These are phyloP conservation scores for Pyricularia grisea DNA, from an alignment of 2,329 filamentous ascomycete species.

Conservation along the genomic window DNA sequence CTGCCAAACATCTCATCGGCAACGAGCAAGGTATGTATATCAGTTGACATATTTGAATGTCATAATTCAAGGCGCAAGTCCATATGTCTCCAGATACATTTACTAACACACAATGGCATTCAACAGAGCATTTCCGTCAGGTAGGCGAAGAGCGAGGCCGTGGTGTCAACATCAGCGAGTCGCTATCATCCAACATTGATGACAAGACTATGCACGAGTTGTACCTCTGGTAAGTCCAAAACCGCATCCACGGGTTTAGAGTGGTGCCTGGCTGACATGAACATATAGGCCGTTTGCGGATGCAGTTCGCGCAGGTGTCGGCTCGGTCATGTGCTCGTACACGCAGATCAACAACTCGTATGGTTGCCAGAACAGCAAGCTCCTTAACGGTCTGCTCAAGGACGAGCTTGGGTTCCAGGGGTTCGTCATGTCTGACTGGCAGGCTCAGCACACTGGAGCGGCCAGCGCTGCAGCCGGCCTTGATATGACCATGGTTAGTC, in stretches of 20 bases:
- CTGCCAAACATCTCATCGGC: conserved; percentile 62
- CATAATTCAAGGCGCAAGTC: neutral
- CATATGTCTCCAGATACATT: neutral
- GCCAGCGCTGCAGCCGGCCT: conserved; percentile 61
- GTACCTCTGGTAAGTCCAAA: conserved; percentile 38
- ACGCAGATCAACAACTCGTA: conserved; percentile 59
- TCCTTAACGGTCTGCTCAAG: conserved; percentile 55
- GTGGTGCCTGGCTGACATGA: neutral
- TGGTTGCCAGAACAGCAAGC: conserved; percentile 54
- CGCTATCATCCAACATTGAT: conserved; percentile 41
- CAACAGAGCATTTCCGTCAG: conserved; percentile 61
- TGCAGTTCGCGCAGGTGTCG: conserved; percentile 45
- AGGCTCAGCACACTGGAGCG: conserved; percentile 59
- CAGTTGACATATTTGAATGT: conserved; percentile 1
- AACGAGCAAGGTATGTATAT: conserved; percentile 50
- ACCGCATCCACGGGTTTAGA: neutral
- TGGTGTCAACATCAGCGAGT: conserved; percentile 54
- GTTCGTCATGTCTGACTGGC: conserved; percentile 47
- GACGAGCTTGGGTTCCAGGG: conserved; percentile 58
- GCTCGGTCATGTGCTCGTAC: conserved; percentile 42
- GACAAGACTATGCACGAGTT: conserved; percentile 53
- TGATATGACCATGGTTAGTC: conserved; percentile 65
- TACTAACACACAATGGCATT: conserved; percentile 10
- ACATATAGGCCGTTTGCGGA: conserved; percentile 45
- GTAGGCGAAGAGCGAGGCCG: conserved; percentile 42